phyloP scores from a whole-genome alignment of 2,329 filamentous ascomycete genomes.

The Trichophyton simii region DNA sequence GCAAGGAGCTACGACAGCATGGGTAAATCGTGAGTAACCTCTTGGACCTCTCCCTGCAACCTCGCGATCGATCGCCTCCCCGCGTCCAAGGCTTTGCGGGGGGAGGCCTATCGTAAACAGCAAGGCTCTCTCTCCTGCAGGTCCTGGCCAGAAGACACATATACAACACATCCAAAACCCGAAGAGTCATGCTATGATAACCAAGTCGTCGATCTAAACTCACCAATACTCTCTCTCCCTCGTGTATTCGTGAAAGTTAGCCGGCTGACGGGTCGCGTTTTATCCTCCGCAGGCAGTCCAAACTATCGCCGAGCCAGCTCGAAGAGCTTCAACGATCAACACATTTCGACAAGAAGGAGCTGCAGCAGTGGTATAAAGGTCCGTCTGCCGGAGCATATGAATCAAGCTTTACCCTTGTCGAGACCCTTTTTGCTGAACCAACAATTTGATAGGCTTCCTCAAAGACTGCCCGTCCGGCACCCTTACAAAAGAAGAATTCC shows the following conservation, averaged over 20 bases:
- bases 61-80: not conserved
- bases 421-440: not conserved
- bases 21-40: constrained; percentile 4
- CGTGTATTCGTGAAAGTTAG: too few relatives aligned
- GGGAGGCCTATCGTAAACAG: not conserved
- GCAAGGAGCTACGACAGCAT: not conserved
- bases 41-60: not conserved
- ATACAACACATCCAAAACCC: not conserved
- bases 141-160: not conserved
- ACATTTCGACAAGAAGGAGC: constrained; percentile 98
- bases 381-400: constrained; percentile 22
- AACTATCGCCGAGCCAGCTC: constrained; percentile 93
- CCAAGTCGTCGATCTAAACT: too few relatives aligned
- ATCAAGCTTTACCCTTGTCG: not conserved
- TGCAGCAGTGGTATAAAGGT: constrained; percentile 99
- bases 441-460: constrained; percentile 60
- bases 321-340: constrained; percentile 90
- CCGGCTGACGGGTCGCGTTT: not conserved
- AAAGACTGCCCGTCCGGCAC: constrained; percentile 97
- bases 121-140: not conserved
- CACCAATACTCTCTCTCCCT: too few relatives aligned
- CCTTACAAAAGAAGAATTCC: constrained; percentile 96
- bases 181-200: not conserved
- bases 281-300: constrained; percentile 65
- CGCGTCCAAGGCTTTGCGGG: not conserved